Conservation (phyloP, 2,329 filamentous ascomycete genomes). For the Bipolaris victoriae region DNA sequence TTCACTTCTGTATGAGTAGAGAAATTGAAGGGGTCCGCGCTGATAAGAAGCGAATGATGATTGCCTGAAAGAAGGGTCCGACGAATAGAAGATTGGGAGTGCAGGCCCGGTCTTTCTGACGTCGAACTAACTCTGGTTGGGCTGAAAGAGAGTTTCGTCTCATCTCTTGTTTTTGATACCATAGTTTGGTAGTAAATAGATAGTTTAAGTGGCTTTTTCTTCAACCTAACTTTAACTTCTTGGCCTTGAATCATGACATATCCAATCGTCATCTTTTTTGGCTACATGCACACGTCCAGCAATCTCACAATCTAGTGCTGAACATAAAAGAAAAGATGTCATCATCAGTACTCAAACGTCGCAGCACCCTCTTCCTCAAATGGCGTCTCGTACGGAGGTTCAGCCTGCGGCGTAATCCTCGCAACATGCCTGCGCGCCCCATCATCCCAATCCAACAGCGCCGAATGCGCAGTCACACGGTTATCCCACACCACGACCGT, state of each 20-base stretch:
- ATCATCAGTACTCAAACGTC: constrained; percentile 28
- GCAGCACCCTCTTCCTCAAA: constrained; percentile 42
- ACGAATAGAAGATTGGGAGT: constrained; percentile 32
- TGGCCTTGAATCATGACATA: neutral
- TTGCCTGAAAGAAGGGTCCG: neutral
- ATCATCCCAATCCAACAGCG: constrained; percentile 80
- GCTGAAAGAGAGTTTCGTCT: neutral
- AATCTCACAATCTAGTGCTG: neutral
- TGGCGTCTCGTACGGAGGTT: constrained; percentile 72
- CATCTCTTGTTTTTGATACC: neutral
- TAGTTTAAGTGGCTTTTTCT: neutral
- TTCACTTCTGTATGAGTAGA: constrained; percentile 27
- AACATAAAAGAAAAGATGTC: too few species aligned
- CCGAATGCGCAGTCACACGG: constrained; percentile 77
- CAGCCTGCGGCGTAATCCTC: constrained; percentile 82
- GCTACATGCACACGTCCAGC: neutral
- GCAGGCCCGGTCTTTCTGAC: constrained; percentile 33
- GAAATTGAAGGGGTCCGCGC: constrained; percentile 17
- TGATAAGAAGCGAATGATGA: constrained; percentile 5
- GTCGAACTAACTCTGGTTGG: neutral
- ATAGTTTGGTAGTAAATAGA: constrained; percentile 5
- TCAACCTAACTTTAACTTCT: neutral
- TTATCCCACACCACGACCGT: constrained; percentile 91
- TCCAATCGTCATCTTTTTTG: neutral
- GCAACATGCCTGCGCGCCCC: constrained; percentile 80